Evolutionary conservation across 2,329 filamentous ascomycete species (phyloP), one percentile per base, ranked within the genome.

Genomic region (Colletotrichum theobromicola): DNA sequence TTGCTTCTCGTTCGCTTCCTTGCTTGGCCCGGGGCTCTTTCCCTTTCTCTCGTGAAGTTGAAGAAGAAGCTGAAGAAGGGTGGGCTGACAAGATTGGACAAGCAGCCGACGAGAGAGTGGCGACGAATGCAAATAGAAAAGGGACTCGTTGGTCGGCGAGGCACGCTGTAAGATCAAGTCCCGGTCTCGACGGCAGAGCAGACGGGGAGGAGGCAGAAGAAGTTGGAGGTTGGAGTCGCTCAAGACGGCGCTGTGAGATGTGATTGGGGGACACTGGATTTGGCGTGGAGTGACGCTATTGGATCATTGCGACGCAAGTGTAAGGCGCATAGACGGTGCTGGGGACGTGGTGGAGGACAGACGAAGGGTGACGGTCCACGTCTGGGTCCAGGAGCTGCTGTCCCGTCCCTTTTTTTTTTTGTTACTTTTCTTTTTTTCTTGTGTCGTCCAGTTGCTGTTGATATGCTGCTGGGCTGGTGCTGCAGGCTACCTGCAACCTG

Each of bases 211-310:
- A 50, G n/a, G 42, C 5, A 50, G 42, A 34, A 57, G 24, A 58
- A 57, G 62, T 57, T 71, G 71, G 55, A 75, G 74, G 66, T 67
- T 76, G 74, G 74, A 75, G 72, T 68, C 67, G 72, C 58, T 69
- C 62, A 68, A 57, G 67, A 35, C 67, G 46, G 63, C 50, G 74
- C 50, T 65, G 67, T 65, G 66, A 64, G 46, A 55, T 61, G 63
- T 75, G 72, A 75, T 76, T 76, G 74, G 74, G 67, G 74, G 67
- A 30, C 30, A 76, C 72, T 70, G 74, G 72, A 72, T 74, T 50
- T 78, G 78, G 82, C 81, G 82, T 83, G 82, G 80, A 79, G 70
- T 77, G 57, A 75, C 72, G 70, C 78, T 79, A 83, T 83, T 83
- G 82, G 81, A 77, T 76, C 74, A 46, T 66, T 71, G 55, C 67